A percentile compares a stretch with the other conserved stretches of the same genome.
phyloP scores from a whole-genome alignment of 106 monocot genomes.

The Dioscorea zingiberensis region DNA sequence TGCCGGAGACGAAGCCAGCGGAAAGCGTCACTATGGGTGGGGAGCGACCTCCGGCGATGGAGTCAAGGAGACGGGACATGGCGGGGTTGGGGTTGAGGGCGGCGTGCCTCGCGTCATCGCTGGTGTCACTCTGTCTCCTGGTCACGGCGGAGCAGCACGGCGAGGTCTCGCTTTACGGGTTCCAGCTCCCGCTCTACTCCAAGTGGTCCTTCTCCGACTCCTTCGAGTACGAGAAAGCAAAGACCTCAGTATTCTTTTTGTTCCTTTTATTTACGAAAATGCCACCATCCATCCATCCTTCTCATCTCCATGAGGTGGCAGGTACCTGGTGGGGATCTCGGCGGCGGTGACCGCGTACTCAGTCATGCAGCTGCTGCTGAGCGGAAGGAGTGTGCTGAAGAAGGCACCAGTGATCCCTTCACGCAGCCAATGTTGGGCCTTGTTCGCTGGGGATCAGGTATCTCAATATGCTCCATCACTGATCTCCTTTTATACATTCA shows the following conservation, averaged over 20 bases:
- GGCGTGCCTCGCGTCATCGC: slow-evolving; percentile 12
- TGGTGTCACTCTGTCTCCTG: slow-evolving; percentile 26
- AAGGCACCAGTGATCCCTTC: slow-evolving; percentile 12
- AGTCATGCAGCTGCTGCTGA: slow-evolving; percentile 26
- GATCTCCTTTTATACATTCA: too few species aligned
- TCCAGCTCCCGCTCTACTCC: slow-evolving; percentile 33
- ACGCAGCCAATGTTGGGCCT: slow-evolving; percentile 24
- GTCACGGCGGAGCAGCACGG: slow-evolving; percentile 36
- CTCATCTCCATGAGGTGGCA: background rate
- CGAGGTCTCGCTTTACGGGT: slow-evolving; percentile 18
- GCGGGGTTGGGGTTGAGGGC: slow-evolving; percentile 8
- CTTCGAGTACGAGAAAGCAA: slow-evolving; percentile 16
- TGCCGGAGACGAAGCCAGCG: slow-evolving; percentile 13
- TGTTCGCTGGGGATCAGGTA: slow-evolving; percentile 42
- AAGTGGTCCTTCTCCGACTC: slow-evolving; percentile 49
- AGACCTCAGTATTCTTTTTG: background rate
- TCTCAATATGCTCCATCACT: too few species aligned
- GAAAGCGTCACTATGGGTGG: slow-evolving; percentile 10
- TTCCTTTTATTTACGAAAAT: background rate
- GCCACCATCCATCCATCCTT: too few species aligned
- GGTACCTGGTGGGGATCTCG: slow-evolving; percentile 36
- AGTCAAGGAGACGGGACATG: slow-evolving; percentile 12
- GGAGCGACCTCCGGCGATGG: background rate
- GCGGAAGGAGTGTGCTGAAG: slow-evolving; percentile 22
- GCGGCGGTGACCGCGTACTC: slow-evolving; percentile 33